Base-by-base conservation (phyloP, 257 asterid genomes). In the Solanum pimpinellifolium region DNA sequence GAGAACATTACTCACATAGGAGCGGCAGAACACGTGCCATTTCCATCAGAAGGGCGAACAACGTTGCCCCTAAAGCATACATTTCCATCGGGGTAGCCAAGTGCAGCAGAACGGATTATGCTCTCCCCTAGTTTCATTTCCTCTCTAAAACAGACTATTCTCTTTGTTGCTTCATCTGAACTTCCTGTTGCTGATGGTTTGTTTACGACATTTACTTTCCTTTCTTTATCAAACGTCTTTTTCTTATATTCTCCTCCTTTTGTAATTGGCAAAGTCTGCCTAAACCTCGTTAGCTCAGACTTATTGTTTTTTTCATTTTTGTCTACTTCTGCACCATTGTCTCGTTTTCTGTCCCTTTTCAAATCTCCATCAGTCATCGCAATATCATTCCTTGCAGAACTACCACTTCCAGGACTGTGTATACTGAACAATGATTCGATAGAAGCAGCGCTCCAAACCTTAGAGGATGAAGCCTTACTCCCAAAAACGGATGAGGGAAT, bases 351-450 rank as follows among this genome's bases (percentile, higher is more conserved):
- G 11, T 89, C 86, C 75, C 35, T 89, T 39, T 70, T 66, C 76
- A 87, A 60, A 76, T 91, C 90, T 16, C 42, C 83, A 88, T 78
- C 82, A 16, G 21, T 81, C 87, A 20, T 84, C 41, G 39, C 3
- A 42, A 23, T 84, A 62, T 33, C 73, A 86, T 86, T 56, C 42
- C 56, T 86, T 13, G 86, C 52, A 44, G 83, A 70, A 47, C 90
- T 90, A 60, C 83, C 75, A 68, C 31, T 47, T 49, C 29, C 69
- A 80, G 42, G 16, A 47, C 44, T 80, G 68, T 83, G 90, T 80
- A 92, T 92, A 77, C 96, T 90, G 85, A 93, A 92, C 85, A 91
- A 70, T 21, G 93, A 91, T 29, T 90, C 93, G 11, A 89, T 90
- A 3, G 95, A 90, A 83, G 92, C 88, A 84, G 21, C 88, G 85